Percentiles rank a stretch among this genome's conserved stretches.
phyloP scores from a whole-genome alignment of 495 filamentous ascomycete species.

The Penicillium malachiteum region DNA sequence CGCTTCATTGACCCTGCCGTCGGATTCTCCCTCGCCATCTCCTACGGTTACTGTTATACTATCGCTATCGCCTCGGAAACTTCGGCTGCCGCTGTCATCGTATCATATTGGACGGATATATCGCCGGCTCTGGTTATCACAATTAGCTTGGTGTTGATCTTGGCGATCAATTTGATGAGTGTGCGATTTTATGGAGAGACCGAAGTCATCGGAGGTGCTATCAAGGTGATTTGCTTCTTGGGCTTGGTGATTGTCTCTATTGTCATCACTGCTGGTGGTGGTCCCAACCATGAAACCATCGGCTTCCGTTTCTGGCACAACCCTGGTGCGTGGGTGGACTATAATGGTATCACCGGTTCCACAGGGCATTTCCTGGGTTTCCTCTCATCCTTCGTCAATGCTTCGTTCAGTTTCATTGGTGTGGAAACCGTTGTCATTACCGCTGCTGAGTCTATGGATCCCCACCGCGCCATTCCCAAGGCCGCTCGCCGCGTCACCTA shows the following conservation, averaged over 20 bases:
- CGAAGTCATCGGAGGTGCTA: constrained; percentile 67
- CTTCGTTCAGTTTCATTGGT: constrained; percentile 54
- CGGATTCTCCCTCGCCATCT: constrained; percentile 65
- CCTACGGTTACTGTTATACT: constrained; percentile 49
- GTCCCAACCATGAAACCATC: constrained; percentile 57
- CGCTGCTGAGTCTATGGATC: constrained; percentile 80
- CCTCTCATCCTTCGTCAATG: constrained; percentile 46
- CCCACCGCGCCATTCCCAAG: constrained; percentile 70
- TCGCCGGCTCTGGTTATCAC: constrained; percentile 64
- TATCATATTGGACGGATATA: constrained; percentile 63
- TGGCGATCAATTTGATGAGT: constrained; percentile 66
- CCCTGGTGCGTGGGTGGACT: constrained; percentile 42
- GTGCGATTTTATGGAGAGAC: constrained; percentile 71
- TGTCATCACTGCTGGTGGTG: constrained; percentile 67
- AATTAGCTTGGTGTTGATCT: constrained; percentile 65
- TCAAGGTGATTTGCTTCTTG: constrained; percentile 75
- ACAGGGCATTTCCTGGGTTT: constrained; percentile 46
- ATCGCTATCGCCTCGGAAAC: constrained; percentile 72
- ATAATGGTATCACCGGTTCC: constrained; percentile 32
- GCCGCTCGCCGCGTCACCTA: constrained; percentile 83
- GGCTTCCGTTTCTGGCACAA: constrained; percentile 71
- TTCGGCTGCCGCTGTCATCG: constrained; percentile 68
- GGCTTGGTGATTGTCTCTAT: constrained; percentile 67
- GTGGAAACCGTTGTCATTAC: constrained; percentile 75
- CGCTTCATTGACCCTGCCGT: constrained; percentile 69